Evolutionary conservation across 2,329 filamentous ascomycete genomes (phyloP), one percentile per base, ranked within the genome.

Genomic region (Decorospora gaudefroyi): DNA sequence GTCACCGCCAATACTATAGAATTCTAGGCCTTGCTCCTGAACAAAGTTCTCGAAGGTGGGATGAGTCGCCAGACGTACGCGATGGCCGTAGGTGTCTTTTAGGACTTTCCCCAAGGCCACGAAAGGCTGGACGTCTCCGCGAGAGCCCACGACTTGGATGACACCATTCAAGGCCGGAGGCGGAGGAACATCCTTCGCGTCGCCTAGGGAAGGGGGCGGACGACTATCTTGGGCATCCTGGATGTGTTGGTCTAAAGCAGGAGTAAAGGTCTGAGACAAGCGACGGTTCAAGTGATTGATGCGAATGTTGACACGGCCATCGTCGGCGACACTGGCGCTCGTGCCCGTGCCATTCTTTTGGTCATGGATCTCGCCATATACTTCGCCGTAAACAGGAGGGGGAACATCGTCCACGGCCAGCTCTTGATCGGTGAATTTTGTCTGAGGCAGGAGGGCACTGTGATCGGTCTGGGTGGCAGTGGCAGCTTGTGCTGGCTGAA

Each of bases 61-160:
- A 15, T 67, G 63, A 10, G 63, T 65, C 13, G 61, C 61, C 19
- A 66, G 21, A 13, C 63, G 55, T n/a, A 66, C 55, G 12, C 63
- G 53, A 46, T 67, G 63, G 2, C 61, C 59, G 22, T 64, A 59
- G 7, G 45, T 39, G 10, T 47, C 44, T 18, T 73, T 64, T 0
- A 83, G 59, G 9, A 75, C 72, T 23, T 72, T 75, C 0, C 78
- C 81, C 1, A 84, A 68, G 0, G 80, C 78, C 36, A 84, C 69
- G 40, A 84, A 84, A 0, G 81, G 81, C 45, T 84, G 81, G 0
- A 82, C 77, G 57, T 82, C 79, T 6, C 79, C 79, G 15, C 76
- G 69, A 4, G 69, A 73, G 10, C 76, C 76, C 1, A 82, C 78
- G 2, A 81, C 76, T 42, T 81, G 78, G 37, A 82, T 79, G 3